phyloP scores from a whole-genome alignment of 805 yeast genomes.

The Barnettozyma californica region DNA sequence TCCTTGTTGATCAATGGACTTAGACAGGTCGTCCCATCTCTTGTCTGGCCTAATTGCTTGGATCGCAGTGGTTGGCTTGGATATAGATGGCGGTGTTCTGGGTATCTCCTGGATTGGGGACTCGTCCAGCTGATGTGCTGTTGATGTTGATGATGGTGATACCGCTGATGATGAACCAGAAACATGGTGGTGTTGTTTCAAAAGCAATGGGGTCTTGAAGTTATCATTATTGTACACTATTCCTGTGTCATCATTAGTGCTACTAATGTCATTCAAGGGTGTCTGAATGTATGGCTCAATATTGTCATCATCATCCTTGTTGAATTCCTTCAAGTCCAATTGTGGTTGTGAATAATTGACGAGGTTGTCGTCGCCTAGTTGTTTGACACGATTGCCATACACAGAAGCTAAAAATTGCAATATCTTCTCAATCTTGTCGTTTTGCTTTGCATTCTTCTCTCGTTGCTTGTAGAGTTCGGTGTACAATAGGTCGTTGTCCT shows the following conservation, averaged over 20 bases:
- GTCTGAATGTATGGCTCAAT: neutral
- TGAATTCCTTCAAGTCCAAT: slow-evolving; percentile 8
- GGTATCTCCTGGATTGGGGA: slow-evolving; percentile 3
- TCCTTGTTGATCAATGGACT: slow-evolving; percentile 1
- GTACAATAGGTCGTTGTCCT: slow-evolving; percentile 90
- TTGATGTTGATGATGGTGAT: neutral
- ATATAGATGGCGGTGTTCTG: neutral
- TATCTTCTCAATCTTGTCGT: slow-evolving; percentile 83
- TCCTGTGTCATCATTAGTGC: neutral
- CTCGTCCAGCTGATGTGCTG: neutral
- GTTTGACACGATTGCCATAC: slow-evolving; percentile 23
- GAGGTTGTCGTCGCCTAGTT: slow-evolving; percentile 16
- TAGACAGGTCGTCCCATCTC: neutral
- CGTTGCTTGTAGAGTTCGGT: slow-evolving; percentile 78
- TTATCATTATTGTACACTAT: slow-evolving; percentile 3
- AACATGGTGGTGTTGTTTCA: slow-evolving; percentile 15
- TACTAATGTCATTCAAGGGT: neutral
- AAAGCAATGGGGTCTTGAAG: slow-evolving; percentile 19
- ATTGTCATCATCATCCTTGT: slow-evolving; percentile 4
- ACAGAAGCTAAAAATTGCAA: slow-evolving; percentile 81
- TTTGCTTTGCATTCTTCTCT: slow-evolving; percentile 80
- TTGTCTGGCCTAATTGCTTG: neutral
- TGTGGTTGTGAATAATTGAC: slow-evolving; percentile 5
- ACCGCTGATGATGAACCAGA: slow-evolving; percentile 8
- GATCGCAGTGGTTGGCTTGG: neutral